Percentiles rank a stretch among this genome's conserved stretches.
These are phyloP conservation scores for Clohesyomyces aquaticus DNA, from an alignment of 495 filamentous ascomycete species.

Conservation along the genomic window DNA sequence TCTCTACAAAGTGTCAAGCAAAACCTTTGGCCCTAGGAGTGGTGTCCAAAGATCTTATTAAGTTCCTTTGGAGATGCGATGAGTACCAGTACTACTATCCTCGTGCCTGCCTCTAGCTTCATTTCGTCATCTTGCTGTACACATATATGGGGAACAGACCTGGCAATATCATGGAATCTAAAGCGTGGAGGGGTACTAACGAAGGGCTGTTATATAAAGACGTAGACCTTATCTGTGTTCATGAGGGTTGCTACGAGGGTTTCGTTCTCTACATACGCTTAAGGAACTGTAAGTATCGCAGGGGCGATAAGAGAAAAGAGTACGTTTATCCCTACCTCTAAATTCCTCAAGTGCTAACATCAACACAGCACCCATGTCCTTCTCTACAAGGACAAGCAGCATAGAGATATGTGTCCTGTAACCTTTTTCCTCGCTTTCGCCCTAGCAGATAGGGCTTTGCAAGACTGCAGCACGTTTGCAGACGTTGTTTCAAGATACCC, in stretches of 20 bases:
- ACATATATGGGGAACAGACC: neutral
- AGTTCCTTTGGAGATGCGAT: conserved; percentile 9
- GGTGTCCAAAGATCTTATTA: conserved; percentile 1
- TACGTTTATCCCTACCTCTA: neutral
- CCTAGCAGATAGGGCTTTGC: neutral
- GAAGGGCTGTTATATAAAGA: conserved; percentile 12
- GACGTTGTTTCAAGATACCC: too few species aligned
- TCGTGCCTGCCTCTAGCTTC: neutral
- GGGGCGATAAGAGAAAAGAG: neutral
- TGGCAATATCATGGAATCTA: conserved; percentile 10
- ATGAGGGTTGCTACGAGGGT: neutral
- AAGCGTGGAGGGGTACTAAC: conserved; percentile 1
- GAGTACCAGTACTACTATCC: conserved; percentile 5
- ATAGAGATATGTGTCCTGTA: neutral
- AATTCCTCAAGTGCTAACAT: too few species aligned
- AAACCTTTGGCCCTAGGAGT: neutral
- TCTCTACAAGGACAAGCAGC: neutral
- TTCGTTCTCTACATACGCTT: conserved; percentile 1
- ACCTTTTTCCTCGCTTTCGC: neutral
- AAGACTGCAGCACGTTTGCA: too few species aligned
- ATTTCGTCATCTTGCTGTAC: neutral
- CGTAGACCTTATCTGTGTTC: conserved; percentile 1
- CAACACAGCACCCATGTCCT: neutral
- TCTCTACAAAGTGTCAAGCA: neutral
- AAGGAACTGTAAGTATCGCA: conserved; percentile 3